Evolutionary conservation across 2,329 filamentous ascomycete genomes (phyloP).

Genomic region (Colletotrichum somersetense): DNA sequence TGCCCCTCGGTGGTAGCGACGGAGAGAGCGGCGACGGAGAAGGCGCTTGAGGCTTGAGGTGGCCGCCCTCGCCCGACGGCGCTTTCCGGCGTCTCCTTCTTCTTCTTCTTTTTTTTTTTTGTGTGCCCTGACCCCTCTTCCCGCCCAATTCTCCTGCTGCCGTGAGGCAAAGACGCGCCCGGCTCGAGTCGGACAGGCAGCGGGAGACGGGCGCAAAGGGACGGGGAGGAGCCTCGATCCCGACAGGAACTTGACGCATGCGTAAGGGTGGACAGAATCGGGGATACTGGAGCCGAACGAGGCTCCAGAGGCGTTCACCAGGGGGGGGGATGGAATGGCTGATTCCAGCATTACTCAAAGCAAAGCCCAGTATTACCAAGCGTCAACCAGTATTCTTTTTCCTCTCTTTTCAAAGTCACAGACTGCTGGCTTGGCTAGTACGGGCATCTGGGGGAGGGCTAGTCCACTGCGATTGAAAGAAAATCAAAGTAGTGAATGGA

Average conservation of each 20-base stretch:
- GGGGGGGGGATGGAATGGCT: not conserved
- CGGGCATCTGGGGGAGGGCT: too few species aligned
- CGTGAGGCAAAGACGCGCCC: not conserved
- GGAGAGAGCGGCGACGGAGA: not conserved
- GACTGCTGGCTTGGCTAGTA: not conserved
- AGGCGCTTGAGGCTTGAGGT: not conserved
- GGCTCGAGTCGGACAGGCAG: not conserved
- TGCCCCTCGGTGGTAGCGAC: not conserved
- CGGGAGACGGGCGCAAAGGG: not conserved
- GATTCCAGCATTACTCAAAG: not conserved
- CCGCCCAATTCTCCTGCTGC: not conserved
- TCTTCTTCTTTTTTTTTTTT: too few species aligned
- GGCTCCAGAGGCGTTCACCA: not conserved
- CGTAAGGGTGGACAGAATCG: not conserved
- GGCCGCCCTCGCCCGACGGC: not conserved
- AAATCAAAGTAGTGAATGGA: constrained; percentile 36
- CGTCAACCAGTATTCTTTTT: not conserved
- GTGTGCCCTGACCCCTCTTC: too few species aligned
- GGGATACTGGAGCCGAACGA: not conserved
- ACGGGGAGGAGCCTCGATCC: too few species aligned
- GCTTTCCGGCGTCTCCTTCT: not conserved
- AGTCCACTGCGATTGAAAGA: not conserved
- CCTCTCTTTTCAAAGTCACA: not conserved
- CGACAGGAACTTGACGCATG: not conserved
- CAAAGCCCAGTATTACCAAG: not conserved